Evolutionary conservation across 768 basidiomycete species (phyloP), one percentile per base, ranked within the genome.

Genomic region (Cantharellus cinnabarinus): DNA sequence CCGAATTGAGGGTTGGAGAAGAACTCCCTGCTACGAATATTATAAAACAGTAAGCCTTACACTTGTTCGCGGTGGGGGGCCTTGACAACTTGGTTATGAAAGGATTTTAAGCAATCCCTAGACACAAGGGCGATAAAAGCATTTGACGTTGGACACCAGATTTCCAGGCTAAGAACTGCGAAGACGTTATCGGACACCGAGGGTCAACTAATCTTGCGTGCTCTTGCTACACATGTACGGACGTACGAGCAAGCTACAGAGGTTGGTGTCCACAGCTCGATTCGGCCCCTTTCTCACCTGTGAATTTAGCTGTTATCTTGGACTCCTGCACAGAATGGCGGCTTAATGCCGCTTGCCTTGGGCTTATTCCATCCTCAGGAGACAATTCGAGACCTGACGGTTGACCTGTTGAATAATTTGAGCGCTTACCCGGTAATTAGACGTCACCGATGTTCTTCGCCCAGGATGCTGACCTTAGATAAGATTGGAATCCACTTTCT

Each of bases 1-100:
- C 64, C 78, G 94, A 41, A 89, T 98, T 42, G 95, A 98, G 66
- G 93, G 84, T 4, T 99, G 94, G 94, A 74, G 86, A 62, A 77
- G 78, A 66, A 94, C 88, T 3, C 80, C 79, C 62, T 81, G 79
- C 58, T 95, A 97, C 69, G 76, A 78, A 58, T 77, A 85, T 62
- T 84, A 74, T 64, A 76, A 80, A 59, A 70, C 72, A 69, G 93
- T 93, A 63, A 29, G 20, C 62, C 78, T 71, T 2, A 4, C 39
- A 59, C 67, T 50, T 35, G 14, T 14, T 29, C 37, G 41, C 50
- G 53, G 15, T 15, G 3, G 29, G 20, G 42, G 1, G 34, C 55
- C 3, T 41, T 59, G 37, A 3, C 55, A 35, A 50, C 41, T 58
- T 41, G 40, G 20, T 52, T 54, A 63, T 42, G 20, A 64, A 61